Conservation (phyloP, 129 eudicot species). For the Saussurea involucrata region DNA sequence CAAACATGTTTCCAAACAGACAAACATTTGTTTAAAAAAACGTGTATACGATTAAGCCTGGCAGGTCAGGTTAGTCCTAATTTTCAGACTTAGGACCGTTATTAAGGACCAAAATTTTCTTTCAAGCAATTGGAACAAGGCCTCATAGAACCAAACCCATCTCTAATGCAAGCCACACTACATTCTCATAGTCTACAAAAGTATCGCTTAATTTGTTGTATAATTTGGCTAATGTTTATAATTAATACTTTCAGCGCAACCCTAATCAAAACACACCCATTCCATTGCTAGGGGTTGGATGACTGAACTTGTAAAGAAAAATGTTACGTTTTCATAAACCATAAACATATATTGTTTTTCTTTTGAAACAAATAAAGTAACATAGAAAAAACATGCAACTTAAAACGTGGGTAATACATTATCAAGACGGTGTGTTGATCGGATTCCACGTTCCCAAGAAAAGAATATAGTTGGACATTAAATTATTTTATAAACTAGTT, state of each 20-base stretch:
- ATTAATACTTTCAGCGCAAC: too few relatives aligned
- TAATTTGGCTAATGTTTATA: too few relatives aligned
- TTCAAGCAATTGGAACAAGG: neutral
- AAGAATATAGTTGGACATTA: neutral
- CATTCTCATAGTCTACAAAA: neutral
- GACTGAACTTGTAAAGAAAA: neutral
- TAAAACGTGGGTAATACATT: neutral
- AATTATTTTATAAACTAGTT: neutral
- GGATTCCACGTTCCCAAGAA: neutral
- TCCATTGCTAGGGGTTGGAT: neutral
- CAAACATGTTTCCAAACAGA: too few relatives aligned
- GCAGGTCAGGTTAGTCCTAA: too few relatives aligned
- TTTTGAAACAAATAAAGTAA: too few relatives aligned
- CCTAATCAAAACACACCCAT: neutral
- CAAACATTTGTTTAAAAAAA: neutral
- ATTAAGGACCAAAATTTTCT: neutral
- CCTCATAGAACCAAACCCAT: neutral
- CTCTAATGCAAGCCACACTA: neutral
- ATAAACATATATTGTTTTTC: neutral
- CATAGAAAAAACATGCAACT: too few relatives aligned
- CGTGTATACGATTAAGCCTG: neutral
- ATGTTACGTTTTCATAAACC: neutral
- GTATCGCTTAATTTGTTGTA: neutral
- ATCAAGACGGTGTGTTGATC: too few relatives aligned
- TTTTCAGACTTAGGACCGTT: too few relatives aligned